phyloP scores from a whole-genome alignment of 2,329 filamentous ascomycete species.

The Penicillium frequentans region DNA sequence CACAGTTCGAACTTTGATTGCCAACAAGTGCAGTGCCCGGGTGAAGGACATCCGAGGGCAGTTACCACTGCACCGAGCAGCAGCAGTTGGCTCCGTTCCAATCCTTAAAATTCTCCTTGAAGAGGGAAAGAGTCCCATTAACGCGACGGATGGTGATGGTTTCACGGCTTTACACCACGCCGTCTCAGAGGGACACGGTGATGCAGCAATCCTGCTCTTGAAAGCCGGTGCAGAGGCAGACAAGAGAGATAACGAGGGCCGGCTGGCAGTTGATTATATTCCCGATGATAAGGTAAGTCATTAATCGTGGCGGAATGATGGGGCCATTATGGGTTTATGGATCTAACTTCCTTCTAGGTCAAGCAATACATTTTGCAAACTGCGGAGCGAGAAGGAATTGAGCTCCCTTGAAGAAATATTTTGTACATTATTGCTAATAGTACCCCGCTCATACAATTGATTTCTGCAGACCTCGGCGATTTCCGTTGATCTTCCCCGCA shows the following conservation, averaged over 20 bases:
- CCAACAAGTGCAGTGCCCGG: constrained; percentile 72
- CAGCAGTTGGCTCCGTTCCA: constrained; percentile 83
- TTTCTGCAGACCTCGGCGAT: constrained; percentile 1
- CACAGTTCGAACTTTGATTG: constrained; percentile 73
- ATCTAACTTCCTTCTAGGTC: constrained; percentile 51
- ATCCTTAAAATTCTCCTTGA: constrained; percentile 79
- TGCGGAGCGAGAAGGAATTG: constrained; percentile 83
- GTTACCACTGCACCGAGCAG: constrained; percentile 85
- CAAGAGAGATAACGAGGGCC: constrained; percentile 71
- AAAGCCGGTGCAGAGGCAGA: constrained; percentile 81
- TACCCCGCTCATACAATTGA: not conserved
- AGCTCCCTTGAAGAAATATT: constrained; percentile 41
- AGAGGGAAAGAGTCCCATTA: constrained; percentile 72
- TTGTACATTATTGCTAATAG: not conserved
- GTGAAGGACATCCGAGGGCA: constrained; percentile 86
- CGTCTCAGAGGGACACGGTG: constrained; percentile 62
- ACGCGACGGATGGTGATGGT: constrained; percentile 78
- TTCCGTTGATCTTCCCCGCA: constrained; percentile 13
- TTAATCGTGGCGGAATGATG: not conserved
- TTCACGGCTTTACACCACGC: constrained; percentile 86
- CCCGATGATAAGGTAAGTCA: constrained; percentile 75
- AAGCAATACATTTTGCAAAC: constrained; percentile 73
- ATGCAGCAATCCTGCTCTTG: constrained; percentile 78
- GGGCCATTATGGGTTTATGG: not conserved
- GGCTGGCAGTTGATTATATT: constrained; percentile 74